Evolutionary conservation across 345 rosid genomes (phyloP).

Genomic region (Lepidium didymum): DNA sequence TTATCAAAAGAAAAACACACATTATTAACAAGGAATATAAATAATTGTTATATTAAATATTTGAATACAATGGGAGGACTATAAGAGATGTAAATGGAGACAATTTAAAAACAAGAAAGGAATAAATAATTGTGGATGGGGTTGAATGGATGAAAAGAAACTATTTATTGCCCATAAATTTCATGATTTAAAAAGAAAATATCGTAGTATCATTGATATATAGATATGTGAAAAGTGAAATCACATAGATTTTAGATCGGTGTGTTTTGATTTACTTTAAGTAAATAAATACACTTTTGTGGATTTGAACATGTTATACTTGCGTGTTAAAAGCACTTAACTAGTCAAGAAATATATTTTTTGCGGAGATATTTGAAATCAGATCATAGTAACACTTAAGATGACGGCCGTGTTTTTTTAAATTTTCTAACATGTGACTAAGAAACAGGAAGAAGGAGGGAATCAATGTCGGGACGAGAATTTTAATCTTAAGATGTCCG

Average conservation of each 20-base stretch:
- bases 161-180: background rate
- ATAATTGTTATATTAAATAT: background rate
- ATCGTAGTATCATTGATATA: background rate
- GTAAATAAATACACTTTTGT: background rate
- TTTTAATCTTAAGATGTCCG: conserved; percentile 11
- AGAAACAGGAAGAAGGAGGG: conserved; percentile 17
- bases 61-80: background rate
- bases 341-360: background rate
- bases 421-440: conserved; percentile 2
- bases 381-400: background rate
- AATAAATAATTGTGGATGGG: background rate
- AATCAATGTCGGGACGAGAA: conserved; percentile 29
- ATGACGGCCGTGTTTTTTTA: conserved; percentile 19
- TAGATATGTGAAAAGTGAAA: background rate
- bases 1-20: background rate
- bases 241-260: background rate
- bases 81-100: background rate
- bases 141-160: background rate
- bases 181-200: background rate
- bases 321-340: background rate
- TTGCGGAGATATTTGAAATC: background rate
- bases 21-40: background rate
- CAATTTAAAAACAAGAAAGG: background rate
- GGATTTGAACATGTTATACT: background rate
- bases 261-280: background rate